phyloP scores from a whole-genome alignment of 225 moss, liverwort and hornwort species.

The Anthoceros angustus region DNA sequence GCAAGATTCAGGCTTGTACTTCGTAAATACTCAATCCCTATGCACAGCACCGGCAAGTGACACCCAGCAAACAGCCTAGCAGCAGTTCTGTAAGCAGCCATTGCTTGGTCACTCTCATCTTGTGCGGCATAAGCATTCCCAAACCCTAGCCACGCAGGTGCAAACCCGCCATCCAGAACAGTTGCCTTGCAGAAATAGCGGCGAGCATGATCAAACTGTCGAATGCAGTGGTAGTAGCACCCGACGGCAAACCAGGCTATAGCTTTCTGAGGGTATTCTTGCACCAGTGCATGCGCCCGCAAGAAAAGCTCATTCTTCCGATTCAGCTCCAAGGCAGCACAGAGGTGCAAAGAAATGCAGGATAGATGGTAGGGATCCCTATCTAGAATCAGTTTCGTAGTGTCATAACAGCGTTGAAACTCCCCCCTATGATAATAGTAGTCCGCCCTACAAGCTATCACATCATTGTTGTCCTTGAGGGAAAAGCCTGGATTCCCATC shows the following conservation, averaged over 20 bases:
- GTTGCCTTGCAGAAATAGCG: slow-evolving; percentile 99
- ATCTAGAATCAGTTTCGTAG: slow-evolving; percentile 80
- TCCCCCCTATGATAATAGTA: slow-evolving; percentile 87
- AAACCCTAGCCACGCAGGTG: slow-evolving; percentile 98
- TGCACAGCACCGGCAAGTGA: slow-evolving; percentile 82
- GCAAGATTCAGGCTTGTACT: slow-evolving; percentile 95
- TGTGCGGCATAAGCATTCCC: slow-evolving; percentile 97
- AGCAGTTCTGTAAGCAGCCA: slow-evolving; percentile 98
- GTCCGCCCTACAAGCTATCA: slow-evolving; percentile 90
- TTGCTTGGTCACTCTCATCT: slow-evolving; percentile 98
- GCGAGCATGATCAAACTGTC: slow-evolving; percentile 90
- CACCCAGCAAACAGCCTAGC: slow-evolving; percentile 95
- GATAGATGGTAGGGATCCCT: slow-evolving; percentile 93
- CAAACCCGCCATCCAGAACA: slow-evolving; percentile 73
- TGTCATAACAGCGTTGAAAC: slow-evolving; percentile 93
- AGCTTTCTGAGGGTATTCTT: slow-evolving; percentile 86
- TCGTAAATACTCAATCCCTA: slow-evolving; percentile 96
- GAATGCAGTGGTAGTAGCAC: slow-evolving; percentile 93
- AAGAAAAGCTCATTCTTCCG: slow-evolving; percentile 90
- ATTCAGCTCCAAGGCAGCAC: slow-evolving; percentile 73
- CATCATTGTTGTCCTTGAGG: slow-evolving; percentile 85
- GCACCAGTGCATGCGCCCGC: slow-evolving; percentile 91
- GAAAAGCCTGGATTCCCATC: slow-evolving; percentile 49
- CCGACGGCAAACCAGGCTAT: slow-evolving; percentile 99
- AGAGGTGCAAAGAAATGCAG: slow-evolving; percentile 87